Evolutionary conservation across 1,284 basidiomycete genomes (phyloP), one percentile per base, ranked within the genome.

Genomic region (Puccinia polysora): DNA sequence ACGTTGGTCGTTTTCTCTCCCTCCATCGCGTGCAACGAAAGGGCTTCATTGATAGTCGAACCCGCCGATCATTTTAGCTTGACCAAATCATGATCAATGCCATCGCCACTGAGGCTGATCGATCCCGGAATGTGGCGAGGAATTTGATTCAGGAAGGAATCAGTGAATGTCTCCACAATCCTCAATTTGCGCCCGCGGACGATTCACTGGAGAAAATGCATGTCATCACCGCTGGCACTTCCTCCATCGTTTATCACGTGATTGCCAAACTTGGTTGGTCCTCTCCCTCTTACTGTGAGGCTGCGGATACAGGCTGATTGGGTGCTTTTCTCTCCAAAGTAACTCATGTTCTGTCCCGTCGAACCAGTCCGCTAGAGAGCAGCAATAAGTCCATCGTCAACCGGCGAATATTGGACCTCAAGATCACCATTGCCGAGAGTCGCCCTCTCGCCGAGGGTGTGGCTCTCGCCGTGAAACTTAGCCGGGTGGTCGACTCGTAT

Each of bases 21-120:
- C n/a, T 34, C 2, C 36, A 28, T 67, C 20, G n/a, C 23, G 12
- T 34, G 52, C n/a, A 25, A 6, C 36, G 30, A 32, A 4, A 63
- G 20, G 6, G 34, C 55, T 58, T 5, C n/a, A 47, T 47, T 1
- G 18, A 28, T 36, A 43, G 20, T 52, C 7, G 49, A 25, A 18
- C 10, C 20, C 32, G 14, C 38, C 18, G 6, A 23, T n/a, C 4
- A 8, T 36, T 36, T n/a, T 20, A 70, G 68, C 58, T 70, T 14
- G 68, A 70, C 34, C 45, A 50, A 14, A 30, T 60, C 40, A 36
- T 70, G 43, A 49, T 62, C n/a, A 62, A 60, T 52, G 68, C 68
- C 20, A 70, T 70, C 43, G 68, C 68, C 18, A 32, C 58, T 36
- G 68, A 70, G 43, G 68, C 68, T 50, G 68, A 70, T 36, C 56